phyloP scores from a whole-genome alignment of 1,139 yeast species.

The Geotrichum bryndzae region DNA sequence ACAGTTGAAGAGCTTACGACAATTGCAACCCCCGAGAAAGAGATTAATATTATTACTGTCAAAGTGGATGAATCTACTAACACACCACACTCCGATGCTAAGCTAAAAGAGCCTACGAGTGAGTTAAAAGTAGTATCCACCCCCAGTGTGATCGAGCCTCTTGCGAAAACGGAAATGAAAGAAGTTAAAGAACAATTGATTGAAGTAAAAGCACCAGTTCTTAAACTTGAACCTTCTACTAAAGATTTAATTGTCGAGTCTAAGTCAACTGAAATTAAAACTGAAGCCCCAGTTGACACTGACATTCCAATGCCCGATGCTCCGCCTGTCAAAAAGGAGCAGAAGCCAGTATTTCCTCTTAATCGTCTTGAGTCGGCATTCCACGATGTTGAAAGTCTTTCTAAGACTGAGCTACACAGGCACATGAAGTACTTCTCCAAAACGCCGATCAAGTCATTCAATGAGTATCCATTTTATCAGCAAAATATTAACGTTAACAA shows the following conservation, averaged over 20 bases:
- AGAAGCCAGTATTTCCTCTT: conserved; percentile 45
- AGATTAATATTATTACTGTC: not conserved
- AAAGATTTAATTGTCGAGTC: not conserved
- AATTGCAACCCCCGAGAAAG: not conserved
- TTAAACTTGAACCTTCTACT: not conserved
- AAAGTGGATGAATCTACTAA: not conserved
- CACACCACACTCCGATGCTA: not conserved
- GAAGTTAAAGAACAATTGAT: not conserved
- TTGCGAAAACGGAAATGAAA: not conserved
- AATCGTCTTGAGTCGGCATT: conserved; percentile 46
- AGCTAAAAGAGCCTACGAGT: not conserved
- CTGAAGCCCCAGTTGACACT: not conserved
- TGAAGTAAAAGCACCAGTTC: not conserved
- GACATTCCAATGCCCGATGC: not conserved
- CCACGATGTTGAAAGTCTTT: conserved; percentile 46
- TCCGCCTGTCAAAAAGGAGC: not conserved
- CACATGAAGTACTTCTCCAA: conserved; percentile 37
- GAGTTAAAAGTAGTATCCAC: not conserved
- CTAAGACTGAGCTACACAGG: conserved; percentile 36
- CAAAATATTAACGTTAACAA: conserved; percentile 41
- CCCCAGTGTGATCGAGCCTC: not conserved
- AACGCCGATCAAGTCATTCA: conserved; percentile 40
- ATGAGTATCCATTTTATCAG: conserved; percentile 48
- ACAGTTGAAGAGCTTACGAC: not conserved
- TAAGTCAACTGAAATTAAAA: not conserved